Evolutionary conservation across 495 filamentous ascomycete species (phyloP).

Genomic region (Penicillium diatomitis): DNA sequence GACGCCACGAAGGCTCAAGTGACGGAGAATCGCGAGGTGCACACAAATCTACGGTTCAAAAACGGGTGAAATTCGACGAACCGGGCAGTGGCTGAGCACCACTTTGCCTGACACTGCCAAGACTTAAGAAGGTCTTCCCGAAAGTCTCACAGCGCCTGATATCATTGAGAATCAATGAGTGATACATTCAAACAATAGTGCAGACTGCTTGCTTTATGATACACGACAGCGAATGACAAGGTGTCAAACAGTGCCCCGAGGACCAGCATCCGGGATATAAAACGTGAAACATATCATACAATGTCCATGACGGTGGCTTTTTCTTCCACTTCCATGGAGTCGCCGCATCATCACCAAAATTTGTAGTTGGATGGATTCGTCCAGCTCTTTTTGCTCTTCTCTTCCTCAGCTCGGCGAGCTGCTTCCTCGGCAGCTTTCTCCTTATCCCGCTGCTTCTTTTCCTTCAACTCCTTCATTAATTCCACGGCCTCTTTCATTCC

Average conservation of each 20-base stretch:
- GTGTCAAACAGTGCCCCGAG: conserved; percentile 6
- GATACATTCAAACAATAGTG: conserved; percentile 4
- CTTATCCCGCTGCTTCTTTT: conserved; percentile 57
- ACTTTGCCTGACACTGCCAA: not conserved
- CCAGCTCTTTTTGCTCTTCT: conserved; percentile 46
- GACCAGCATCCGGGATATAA: conserved; percentile 23
- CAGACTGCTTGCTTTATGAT: conserved; percentile 18
- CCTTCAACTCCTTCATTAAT: conserved; percentile 65
- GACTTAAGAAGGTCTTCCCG: no score
- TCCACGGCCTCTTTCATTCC: conserved; percentile 74
- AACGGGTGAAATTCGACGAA: conserved; percentile 37
- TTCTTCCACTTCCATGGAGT: conserved; percentile 1
- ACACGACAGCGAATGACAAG: conserved; percentile 22
- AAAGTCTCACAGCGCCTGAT: no score
- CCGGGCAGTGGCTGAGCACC: conserved; percentile 5
- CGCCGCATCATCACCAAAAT: conserved; percentile 31
- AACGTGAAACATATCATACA: conserved; percentile 18
- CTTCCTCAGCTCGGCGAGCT: conserved; percentile 33
- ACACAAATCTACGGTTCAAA: conserved; percentile 29
- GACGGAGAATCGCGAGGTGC: conserved; percentile 23
- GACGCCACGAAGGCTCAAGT: conserved; percentile 40
- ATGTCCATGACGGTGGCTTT: conserved; percentile 31
- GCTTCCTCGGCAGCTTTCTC: conserved; percentile 45
- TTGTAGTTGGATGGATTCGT: conserved; percentile 41
- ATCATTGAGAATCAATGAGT: not conserved